Evolutionary conservation across 164 flowering plant species (phyloP).

Genomic region (Stephania cephalantha): DNA sequence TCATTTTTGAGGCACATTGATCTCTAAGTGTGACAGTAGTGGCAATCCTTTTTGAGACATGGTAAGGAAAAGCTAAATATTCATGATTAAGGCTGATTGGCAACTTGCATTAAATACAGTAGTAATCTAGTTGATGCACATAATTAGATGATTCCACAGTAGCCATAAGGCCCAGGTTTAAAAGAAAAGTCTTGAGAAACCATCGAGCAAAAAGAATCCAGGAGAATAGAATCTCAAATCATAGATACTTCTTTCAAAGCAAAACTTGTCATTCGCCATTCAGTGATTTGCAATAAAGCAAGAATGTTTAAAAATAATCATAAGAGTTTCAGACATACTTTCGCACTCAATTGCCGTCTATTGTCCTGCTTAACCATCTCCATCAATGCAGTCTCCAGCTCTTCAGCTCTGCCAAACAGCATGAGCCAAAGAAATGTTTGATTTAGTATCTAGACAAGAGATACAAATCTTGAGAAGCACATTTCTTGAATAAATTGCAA

Average conservation of each 20-base stretch:
- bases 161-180: background rate
- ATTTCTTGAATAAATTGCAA: background rate
- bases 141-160: background rate
- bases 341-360: constrained; percentile 72
- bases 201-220: background rate
- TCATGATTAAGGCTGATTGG: too few relatives aligned
- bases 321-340: constrained; percentile 39
- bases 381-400: constrained; percentile 88
- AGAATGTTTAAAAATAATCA: background rate
- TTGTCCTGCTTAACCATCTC: constrained; percentile 90
- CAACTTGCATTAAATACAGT: too few relatives aligned
- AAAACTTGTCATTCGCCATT: background rate
- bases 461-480: background rate
- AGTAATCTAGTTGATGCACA: background rate
- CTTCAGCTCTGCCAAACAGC: constrained; percentile 69
- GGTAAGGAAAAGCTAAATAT: too few relatives aligned
- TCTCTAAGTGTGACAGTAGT: too few relatives aligned
- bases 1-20: too few relatives aligned
- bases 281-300: background rate
- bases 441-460: background rate
- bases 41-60: too few relatives aligned
- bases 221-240: background rate
- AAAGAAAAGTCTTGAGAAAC: background rate
- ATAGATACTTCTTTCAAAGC: background rate
- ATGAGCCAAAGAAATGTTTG: constrained; percentile 5